Base-by-base conservation (phyloP, 2,329 filamentous ascomycete genomes). In the Claviceps quebecensis region DNA sequence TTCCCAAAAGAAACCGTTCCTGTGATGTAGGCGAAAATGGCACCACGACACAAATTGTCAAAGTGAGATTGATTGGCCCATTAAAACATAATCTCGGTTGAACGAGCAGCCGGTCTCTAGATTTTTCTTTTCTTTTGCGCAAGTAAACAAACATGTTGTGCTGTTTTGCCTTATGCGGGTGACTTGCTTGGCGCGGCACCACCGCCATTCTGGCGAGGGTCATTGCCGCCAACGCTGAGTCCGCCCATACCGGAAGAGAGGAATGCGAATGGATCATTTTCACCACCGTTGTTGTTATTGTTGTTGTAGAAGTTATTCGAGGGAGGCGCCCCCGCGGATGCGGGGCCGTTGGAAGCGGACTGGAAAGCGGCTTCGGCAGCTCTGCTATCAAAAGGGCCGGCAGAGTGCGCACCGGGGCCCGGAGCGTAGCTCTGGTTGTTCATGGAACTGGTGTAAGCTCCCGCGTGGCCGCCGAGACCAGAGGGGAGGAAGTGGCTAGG, bases 281-380 rank as follows among this genome's bases (percentile, higher is more conserved):
- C 83, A 51, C 72, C 83, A 51, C 71, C 73, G 61, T 84, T 86
- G 63, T 80, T 81, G 61, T 84, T 86, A 52, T 65, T 51, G 55
- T 19, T 19, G 19, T 60, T 64, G 55, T 71, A 71, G 50, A 69
- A 71, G 59, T 69, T 70, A 69, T 67, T 67, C 43, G 84, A 82
- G 37, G 84, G 81, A 41, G 85, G 86, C 54, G 83, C 80, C 38
- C 86, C 86, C 54, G 83, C 84, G 45, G 86, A 87, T 16, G 83
- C 82, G 19, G 84, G 84, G 52, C 86, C 87, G 59, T 93, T 91
- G 59, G 84, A 84, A 40, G 87, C 89, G 41, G 86, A 87, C 64
- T 87, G 87, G 74, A 98, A 98, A 26, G 93, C 91, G 54, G 89
- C 89, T 71, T 97, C 91, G 16, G 91, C 88, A 56, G 88, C 86